Evolutionary conservation across 2,329 filamentous ascomycete species (phyloP).

Genomic region (Byssochlamys sp.): DNA sequence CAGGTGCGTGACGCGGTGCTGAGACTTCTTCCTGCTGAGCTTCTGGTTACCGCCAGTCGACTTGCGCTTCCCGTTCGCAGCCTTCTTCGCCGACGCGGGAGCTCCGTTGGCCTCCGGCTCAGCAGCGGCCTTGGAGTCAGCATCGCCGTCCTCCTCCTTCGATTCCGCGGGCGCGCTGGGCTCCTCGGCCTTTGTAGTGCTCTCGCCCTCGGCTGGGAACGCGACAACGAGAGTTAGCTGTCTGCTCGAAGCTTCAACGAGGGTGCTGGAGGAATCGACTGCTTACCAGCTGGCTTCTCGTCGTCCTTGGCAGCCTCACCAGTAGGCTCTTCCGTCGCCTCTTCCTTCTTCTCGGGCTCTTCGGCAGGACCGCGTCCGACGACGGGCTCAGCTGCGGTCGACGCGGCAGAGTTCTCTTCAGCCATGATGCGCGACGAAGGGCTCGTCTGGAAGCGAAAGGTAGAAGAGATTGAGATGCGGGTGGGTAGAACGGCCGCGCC

Average conservation of each 20-base stretch:
- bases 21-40: slow-evolving; percentile 75
- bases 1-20: slow-evolving; percentile 59
- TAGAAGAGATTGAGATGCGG: slow-evolving; percentile 6
- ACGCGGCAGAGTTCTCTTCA: slow-evolving; percentile 27
- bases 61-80: slow-evolving; percentile 56
- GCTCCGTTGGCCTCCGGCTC: slow-evolving; percentile 38
- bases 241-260: background rate
- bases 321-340: slow-evolving; percentile 12
- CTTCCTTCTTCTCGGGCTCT: slow-evolving; percentile 17
- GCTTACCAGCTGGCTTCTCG: slow-evolving; percentile 23
- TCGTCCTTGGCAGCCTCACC: slow-evolving; percentile 16
- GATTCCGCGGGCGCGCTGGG: slow-evolving; percentile 16
- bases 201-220: slow-evolving; percentile 7
- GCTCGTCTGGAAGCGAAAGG: slow-evolving; percentile 8
- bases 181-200: slow-evolving; percentile 18
- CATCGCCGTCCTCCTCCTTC: slow-evolving; percentile 10
- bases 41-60: slow-evolving; percentile 63
- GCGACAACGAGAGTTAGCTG: background rate
- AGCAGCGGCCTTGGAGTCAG: slow-evolving; percentile 14
- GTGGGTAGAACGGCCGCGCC: slow-evolving; percentile 2
- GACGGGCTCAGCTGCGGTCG: slow-evolving; percentile 23
- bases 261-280: background rate
- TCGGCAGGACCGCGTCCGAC: slow-evolving; percentile 20
- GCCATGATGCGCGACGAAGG: slow-evolving; percentile 26
- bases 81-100: slow-evolving; percentile 41